Conservation (phyloP, 129 eudicot genomes). For the Escallonia rubra region DNA sequence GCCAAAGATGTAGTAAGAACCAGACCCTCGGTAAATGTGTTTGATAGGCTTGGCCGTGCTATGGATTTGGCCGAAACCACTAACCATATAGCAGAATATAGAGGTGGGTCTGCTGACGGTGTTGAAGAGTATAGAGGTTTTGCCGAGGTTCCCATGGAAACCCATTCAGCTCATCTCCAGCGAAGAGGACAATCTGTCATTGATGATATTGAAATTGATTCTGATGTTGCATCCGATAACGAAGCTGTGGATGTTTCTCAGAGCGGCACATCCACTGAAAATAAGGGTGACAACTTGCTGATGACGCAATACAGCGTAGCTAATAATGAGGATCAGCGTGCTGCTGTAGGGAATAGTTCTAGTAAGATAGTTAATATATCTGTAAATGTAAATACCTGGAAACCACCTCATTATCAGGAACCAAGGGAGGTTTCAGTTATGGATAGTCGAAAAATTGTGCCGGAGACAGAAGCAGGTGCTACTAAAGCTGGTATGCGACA, state of each 20-base stretch:
- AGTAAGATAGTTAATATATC: constrained; percentile 47
- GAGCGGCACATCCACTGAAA: constrained; percentile 46
- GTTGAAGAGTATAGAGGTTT: constrained; percentile 22
- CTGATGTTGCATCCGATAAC: constrained; percentile 38
- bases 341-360: constrained; percentile 30
- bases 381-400: constrained; percentile 54
- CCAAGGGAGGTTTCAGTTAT: constrained; percentile 23
- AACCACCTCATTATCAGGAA: constrained; percentile 47
- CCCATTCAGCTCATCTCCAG: constrained; percentile 15
- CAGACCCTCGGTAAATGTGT: constrained; percentile 67
- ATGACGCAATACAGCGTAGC: constrained; percentile 36
- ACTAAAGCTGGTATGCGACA: constrained; percentile 26
- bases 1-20: constrained; percentile 63
- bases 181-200: constrained; percentile 16
- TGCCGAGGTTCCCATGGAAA: constrained; percentile 26
- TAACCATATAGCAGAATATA: constrained; percentile 24
- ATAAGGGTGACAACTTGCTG: constrained; percentile 35
- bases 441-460: constrained; percentile 31
- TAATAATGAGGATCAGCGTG: constrained; percentile 29
- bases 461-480: constrained; percentile 22
- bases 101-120: constrained; percentile 27
- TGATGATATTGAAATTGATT: constrained; percentile 32
- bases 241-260: constrained; percentile 29
- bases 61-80: constrained; percentile 26
- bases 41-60: constrained; percentile 78